A percentile compares a stretch with the other conserved stretches of the same genome.
These are phyloP conservation scores for Aquilaria sinensis DNA, from an alignment of 345 rosid genomes.

Conservation along the genomic window DNA sequence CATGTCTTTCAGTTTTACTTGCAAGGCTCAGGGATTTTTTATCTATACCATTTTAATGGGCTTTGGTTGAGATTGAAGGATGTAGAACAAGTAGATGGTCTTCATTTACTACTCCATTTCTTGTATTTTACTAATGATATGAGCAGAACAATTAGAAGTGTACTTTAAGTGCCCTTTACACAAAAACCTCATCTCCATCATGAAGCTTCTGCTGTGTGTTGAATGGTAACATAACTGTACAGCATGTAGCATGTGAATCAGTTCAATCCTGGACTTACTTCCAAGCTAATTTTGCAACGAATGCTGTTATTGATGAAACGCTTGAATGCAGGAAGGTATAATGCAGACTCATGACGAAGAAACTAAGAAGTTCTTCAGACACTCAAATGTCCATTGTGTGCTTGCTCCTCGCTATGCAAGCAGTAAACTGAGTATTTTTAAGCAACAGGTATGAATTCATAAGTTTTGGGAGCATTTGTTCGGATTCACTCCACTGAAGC, in stretches of 20 bases:
- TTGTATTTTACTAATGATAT: too few species aligned
- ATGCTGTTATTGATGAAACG: constrained; percentile 8
- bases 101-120: too few species aligned
- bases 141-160: too few species aligned
- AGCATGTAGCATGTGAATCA: background rate
- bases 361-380: constrained; percentile 52
- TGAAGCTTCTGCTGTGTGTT: too few species aligned
- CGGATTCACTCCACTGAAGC: background rate
- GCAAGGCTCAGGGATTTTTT: too few species aligned
- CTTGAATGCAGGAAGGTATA: constrained; percentile 50
- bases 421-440: constrained; percentile 63
- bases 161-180: too few species aligned
- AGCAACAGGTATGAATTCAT: constrained; percentile 49
- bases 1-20: too few species aligned
- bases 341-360: constrained; percentile 86
- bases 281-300: constrained; percentile 2
- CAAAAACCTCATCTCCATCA: too few species aligned
- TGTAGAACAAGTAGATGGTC: too few species aligned
- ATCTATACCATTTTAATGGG: too few species aligned
- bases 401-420: constrained; percentile 74
- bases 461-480: constrained; percentile 6
- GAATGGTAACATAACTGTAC: too few species aligned
- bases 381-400: constrained; percentile 51
- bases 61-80: too few species aligned
- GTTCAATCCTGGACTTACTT: background rate